Conservation (phyloP, 2,329 filamentous ascomycete species). For the Colletotrichum cuscutae region DNA sequence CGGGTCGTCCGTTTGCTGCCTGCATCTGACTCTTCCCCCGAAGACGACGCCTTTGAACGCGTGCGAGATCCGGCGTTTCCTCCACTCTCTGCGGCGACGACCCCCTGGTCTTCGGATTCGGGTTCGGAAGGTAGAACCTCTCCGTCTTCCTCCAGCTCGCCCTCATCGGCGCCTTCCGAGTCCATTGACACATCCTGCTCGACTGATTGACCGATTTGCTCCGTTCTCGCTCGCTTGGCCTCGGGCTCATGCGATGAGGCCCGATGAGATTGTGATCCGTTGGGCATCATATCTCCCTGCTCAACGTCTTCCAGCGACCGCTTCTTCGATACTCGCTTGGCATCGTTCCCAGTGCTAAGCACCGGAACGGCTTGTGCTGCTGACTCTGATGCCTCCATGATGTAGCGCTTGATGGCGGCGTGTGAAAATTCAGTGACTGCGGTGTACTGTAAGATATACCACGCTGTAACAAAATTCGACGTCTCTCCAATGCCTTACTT, state of each 20-base stretch:
- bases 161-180: constrained; percentile 43
- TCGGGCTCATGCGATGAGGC: constrained; percentile 24
- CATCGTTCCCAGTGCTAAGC: neutral
- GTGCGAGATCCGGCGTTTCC: neutral
- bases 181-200: neutral
- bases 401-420: neutral
- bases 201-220: neutral
- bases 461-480: neutral
- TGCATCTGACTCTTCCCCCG: constrained; percentile 5
- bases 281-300: constrained; percentile 11
- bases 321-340: constrained; percentile 39
- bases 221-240: constrained; percentile 37
- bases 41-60: neutral
- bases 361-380: neutral
- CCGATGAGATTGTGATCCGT: constrained; percentile 17
- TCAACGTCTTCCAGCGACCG: constrained; percentile 41
- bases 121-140: constrained; percentile 6
- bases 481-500: neutral
- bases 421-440: neutral
- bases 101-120: neutral
- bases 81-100: neutral
- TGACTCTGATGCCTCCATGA: constrained; percentile 26
- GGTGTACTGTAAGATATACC: neutral
- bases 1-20: constrained; percentile 15
- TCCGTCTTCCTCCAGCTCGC: constrained; percentile 44